Percentiles rank a stretch among this genome's conserved stretches.
Evolutionary conservation across 2,329 filamentous ascomycete genomes (phyloP).

Genomic region (Fusarium miscanthi): DNA sequence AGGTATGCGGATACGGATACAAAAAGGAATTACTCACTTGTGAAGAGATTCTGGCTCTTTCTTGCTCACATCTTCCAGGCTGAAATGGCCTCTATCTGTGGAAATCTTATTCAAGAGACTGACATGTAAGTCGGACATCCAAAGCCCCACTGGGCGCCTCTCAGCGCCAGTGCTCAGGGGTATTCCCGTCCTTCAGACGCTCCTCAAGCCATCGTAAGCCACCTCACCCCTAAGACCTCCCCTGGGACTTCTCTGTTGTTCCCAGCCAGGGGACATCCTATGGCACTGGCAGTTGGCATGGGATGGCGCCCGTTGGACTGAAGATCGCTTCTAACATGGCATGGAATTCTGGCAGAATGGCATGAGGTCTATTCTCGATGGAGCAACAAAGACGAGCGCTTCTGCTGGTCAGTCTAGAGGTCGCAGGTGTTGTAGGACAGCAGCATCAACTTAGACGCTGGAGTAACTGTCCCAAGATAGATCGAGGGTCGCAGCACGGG

Average conservation of each 20-base stretch:
- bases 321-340: constrained; percentile 39
- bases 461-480: constrained; percentile 22
- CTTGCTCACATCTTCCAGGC: not conserved
- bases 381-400: constrained; percentile 15
- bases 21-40: constrained; percentile 1
- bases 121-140: constrained; percentile 32
- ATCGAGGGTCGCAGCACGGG: constrained; percentile 15
- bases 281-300: constrained; percentile 32
- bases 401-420: constrained; percentile 37
- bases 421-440: constrained; percentile 24
- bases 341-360: constrained; percentile 40
- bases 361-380: constrained; percentile 26
- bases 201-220: constrained; percentile 27
- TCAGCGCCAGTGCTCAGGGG: constrained; percentile 44
- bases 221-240: constrained; percentile 19
- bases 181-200: constrained; percentile 36
- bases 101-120: constrained; percentile 25
- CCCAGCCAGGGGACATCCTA: constrained; percentile 32
- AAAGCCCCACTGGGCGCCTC: constrained; percentile 43
- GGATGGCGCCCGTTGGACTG: constrained; percentile 34
- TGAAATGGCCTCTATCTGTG: not conserved
- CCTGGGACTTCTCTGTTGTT: constrained; percentile 19
- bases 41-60: not conserved
- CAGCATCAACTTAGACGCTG: constrained; percentile 28
- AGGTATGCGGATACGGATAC: not conserved